Base-by-base conservation (phyloP, 164 flowering plant species). In the Houttuynia cordata region DNA sequence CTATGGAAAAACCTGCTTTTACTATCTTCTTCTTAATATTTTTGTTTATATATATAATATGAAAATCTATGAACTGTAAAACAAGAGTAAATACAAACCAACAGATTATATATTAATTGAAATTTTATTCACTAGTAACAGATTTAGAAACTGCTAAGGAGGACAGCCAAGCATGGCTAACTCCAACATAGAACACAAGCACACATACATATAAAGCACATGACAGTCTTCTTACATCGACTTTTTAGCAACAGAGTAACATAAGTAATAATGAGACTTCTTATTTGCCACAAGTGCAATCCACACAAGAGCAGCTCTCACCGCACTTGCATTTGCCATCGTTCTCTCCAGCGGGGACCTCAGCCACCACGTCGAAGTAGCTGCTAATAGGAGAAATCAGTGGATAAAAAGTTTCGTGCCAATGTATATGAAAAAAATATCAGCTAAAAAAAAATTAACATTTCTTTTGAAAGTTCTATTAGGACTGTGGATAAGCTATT, bases 291-390 rank as follows among this genome's bases (percentile, higher is more conserved):
- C 89, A 85, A 21, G 74, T 72, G 79, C 91, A 87, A 65, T 62
- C 37, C 8, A 51, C 60, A 57, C 91, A 87, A 34, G 64, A 21
- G 81, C 88, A 84, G 79, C 64, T 66, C 0, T 75, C 9, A 4
- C 91, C 88, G 68, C 88, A 85, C 79, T 80, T 80, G 86, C 96
- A 85, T 70, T 79, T 79, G 59, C 82, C 83, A 20, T 76, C 81
- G 57, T 76, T 18, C 85, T 81, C 86, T 30, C 61, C 64, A 1
- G 76, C 80, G 3, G 76, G 69, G 40, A 39, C 76, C 19, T 68
- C 79, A 20, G 66, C 69, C 0, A 66, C 60, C 7, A 64, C 24
- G 50, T 68, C 74, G 40, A 52, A 49, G 66, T 59, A 74, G 80
- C 82, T 81, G 83, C 78, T 71, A 58, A 66, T 15, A 56, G 1